phyloP scores from a whole-genome alignment of 257 asterid species.

The Phtheirospermum japonicum region DNA sequence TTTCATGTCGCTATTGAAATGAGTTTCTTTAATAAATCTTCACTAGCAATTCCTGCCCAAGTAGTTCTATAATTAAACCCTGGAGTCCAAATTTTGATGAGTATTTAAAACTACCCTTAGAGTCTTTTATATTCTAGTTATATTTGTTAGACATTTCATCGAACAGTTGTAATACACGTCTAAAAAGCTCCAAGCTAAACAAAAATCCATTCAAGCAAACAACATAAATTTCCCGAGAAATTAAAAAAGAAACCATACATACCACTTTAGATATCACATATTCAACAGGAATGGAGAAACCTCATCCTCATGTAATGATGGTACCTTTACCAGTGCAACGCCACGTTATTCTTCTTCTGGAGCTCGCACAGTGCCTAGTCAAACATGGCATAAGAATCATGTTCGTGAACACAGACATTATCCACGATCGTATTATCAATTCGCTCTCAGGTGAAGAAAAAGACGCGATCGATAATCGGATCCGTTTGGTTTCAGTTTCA shows the following conservation, averaged over 20 bases:
- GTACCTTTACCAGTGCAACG: slow-evolving; percentile 62
- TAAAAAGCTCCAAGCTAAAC: background rate
- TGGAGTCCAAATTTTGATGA: too few relatives aligned
- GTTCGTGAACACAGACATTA: slow-evolving; percentile 43
- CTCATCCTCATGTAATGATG: slow-evolving; percentile 38
- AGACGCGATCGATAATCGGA: slow-evolving; percentile 11
- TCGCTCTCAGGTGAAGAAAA: slow-evolving; percentile 18
- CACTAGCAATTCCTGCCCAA: too few relatives aligned
- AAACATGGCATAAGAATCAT: slow-evolving; percentile 41
- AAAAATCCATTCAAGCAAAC: background rate
- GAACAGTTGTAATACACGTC: too few relatives aligned
- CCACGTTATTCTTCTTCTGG: slow-evolving; percentile 52
- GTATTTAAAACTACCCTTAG: too few relatives aligned
- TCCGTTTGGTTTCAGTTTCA: slow-evolving; percentile 42
- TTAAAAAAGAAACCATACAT: too few relatives aligned
- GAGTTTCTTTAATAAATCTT: too few relatives aligned
- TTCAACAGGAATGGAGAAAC: slow-evolving; percentile 34
- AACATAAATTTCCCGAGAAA: background rate
- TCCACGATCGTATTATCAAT: slow-evolving; percentile 26
- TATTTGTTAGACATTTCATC: background rate
- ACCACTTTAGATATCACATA: background rate
- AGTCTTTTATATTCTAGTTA: too few relatives aligned
- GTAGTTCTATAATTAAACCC: too few relatives aligned
- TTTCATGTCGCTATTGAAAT: too few relatives aligned
- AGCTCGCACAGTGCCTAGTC: slow-evolving; percentile 44